Percentiles rank a stretch among this genome's conserved stretches.
Evolutionary conservation across 495 filamentous ascomycete species (phyloP).

Genomic region (Talaromyces wortmannii): DNA sequence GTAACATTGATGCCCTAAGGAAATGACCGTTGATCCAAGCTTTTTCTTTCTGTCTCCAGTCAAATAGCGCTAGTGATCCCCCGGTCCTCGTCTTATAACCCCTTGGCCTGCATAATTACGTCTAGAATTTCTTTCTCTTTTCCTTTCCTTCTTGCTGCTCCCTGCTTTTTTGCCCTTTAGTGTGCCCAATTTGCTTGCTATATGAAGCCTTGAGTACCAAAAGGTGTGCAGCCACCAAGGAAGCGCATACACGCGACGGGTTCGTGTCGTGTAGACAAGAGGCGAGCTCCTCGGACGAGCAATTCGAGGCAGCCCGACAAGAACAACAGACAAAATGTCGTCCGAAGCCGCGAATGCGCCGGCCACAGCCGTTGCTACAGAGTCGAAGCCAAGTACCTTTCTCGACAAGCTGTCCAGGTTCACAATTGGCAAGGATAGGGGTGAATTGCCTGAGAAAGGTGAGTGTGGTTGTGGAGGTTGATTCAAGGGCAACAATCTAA

Average conservation of each 20-base stretch:
- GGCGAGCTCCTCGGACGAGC: neutral
- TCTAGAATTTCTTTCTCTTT: neutral
- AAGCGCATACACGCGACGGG: constrained; percentile 23
- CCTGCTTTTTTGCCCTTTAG: neutral
- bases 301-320: neutral
- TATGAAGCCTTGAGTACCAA: neutral
- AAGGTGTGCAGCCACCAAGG: constrained; percentile 7
- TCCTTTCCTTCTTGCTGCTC: neutral
- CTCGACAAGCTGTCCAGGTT: constrained; percentile 4
- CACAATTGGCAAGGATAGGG: constrained; percentile 2
- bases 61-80: neutral
- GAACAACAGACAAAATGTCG: neutral
- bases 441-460: constrained; percentile 3
- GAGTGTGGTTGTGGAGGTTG: neutral
- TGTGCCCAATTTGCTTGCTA: neutral
- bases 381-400: constrained; percentile 1
- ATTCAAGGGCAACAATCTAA: no score
- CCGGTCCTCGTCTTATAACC: neutral
- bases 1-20: neutral
- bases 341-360: neutral
- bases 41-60: neutral
- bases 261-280: constrained; percentile 8
- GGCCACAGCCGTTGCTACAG: neutral
- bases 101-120: neutral
- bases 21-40: neutral